phyloP scores from a whole-genome alignment of 768 basidiomycete species.

The Exidia glandulosa region DNA sequence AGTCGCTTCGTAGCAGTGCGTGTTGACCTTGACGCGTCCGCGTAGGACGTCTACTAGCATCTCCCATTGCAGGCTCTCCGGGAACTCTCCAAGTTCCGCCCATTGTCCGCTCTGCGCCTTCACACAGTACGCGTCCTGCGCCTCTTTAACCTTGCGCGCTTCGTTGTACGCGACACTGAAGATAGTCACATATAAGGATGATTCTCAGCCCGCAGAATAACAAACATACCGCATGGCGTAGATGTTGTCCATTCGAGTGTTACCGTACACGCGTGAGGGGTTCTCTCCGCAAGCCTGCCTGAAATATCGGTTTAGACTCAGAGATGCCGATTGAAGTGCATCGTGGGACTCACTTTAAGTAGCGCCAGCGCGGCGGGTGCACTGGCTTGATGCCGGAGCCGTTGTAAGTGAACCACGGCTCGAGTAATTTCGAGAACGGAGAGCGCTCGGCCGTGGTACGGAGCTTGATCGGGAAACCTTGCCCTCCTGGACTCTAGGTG shows the following conservation, averaged over 20 bases:
- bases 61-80: conserved; percentile 69
- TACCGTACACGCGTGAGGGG: conserved; percentile 13
- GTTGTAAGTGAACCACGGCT: conserved; percentile 61
- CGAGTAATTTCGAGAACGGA: conserved; percentile 71
- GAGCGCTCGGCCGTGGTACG: conserved; percentile 68
- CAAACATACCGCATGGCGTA: not conserved
- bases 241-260: conserved; percentile 49
- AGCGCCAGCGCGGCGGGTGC: conserved; percentile 53
- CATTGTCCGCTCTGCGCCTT: conserved; percentile 35
- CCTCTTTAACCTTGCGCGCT: conserved; percentile 53
- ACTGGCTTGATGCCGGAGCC: conserved; percentile 28
- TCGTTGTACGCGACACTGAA: conserved; percentile 71
- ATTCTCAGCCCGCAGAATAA: conserved; percentile 8
- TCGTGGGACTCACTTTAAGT: conserved; percentile 53
- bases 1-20: too few species aligned
- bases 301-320: not conserved
- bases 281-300: conserved; percentile 36
- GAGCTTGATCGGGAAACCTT: conserved; percentile 80
- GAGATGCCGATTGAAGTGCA: not conserved
- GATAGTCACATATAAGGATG: conserved; percentile 40
- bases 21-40: conserved; percentile 82
- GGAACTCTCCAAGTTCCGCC: conserved; percentile 38
- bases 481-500: conserved; percentile 45
- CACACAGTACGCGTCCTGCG: conserved; percentile 63
- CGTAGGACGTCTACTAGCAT: conserved; percentile 72